Base-by-base conservation (phyloP, 768 basidiomycete genomes). In the Flagelloscypha sp. region DNA sequence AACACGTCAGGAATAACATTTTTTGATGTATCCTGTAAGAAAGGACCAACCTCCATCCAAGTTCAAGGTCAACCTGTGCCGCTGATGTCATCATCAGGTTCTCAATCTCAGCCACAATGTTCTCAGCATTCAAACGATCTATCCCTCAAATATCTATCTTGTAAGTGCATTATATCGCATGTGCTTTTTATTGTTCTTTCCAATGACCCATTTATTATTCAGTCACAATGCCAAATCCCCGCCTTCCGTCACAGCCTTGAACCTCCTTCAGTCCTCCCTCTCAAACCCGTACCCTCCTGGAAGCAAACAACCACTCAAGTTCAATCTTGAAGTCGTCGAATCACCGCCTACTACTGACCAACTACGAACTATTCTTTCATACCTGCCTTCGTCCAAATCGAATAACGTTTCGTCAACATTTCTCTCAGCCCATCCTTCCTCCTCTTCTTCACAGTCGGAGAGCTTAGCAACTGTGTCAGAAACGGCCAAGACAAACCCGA, bases 261-360 rank as follows among this genome's bases (percentile, higher is more conserved):
- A 58, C 2, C 55, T 84, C 12, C 65, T 87, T 8, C 69, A 71
- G 5, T 59, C 72, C 0, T 70, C 84, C 0, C 51, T 81, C 0
- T 72, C 78, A 0, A 54, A 53, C 0, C 71, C 83, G 0, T 87
- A 80, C 49, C 84, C 84, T 7, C 64, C 74, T 0, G 56, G 54
- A 6, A 47, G 56, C 4, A 63, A 63, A 0, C 52, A 63, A 3
- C 79, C 84, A 0, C 70, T 87, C 11, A 56, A 70, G 9, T 87
- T 83, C 60, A 67, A 80, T 38, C 71, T 87, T 13, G 76, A 84
- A 36, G 75, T 87, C 17, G 61, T 87, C 28, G 81, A 84, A 49
- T 65, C 67, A 6, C 57, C 65, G 5, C 84, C 84, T 3, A 86
- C 72, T 0, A 35, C 71, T 0, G 81, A 85, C 54, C 84, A 87